These are phyloP conservation scores for Rhipidocladum racemiflorum DNA, from an alignment of 176 grass and related monocot species.

Conservation along the genomic window DNA sequence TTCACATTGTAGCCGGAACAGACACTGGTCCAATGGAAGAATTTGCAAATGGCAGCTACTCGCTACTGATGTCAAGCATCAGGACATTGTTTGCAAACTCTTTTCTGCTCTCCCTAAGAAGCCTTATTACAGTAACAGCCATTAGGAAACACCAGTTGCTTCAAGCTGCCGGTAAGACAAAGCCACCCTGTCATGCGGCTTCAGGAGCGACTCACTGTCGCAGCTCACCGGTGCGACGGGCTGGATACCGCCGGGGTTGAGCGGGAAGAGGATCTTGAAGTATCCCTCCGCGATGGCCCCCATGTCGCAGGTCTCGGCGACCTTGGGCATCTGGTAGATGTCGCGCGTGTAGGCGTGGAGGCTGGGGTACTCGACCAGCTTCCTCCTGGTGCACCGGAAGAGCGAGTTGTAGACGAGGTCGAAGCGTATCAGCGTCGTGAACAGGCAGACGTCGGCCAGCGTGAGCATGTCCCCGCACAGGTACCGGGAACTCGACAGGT, in stretches of 20 bases:
- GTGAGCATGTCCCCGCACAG: conserved; percentile 68
- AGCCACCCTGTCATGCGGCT: conserved; percentile 62
- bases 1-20: not conserved
- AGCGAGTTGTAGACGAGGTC: conserved; percentile 79
- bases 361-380: conserved; percentile 81
- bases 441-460: conserved; percentile 88
- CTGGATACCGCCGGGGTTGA: conserved; percentile 76
- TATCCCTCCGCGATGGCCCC: conserved; percentile 77
- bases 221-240: conserved; percentile 58
- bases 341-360: conserved; percentile 77
- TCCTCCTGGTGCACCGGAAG: conserved; percentile 86
- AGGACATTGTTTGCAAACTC: not conserved
- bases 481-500: conserved; percentile 62
- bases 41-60: not conserved
- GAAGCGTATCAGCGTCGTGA: conserved; percentile 85
- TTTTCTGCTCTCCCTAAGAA: not conserved
- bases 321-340: conserved; percentile 86
- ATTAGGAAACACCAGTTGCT: conserved; percentile 28
- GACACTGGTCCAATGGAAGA: not conserved
- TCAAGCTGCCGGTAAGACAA: conserved; percentile 37
- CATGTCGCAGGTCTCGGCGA: conserved; percentile 75
- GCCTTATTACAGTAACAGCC: not conserved
- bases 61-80: not conserved
- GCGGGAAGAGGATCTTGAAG: conserved; percentile 76
- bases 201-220: conserved; percentile 41